Evolutionary conservation across 371 early-diverging fungal genomes (phyloP), one percentile per base, ranked within the genome.

Genomic region (Circinella minor): DNA sequence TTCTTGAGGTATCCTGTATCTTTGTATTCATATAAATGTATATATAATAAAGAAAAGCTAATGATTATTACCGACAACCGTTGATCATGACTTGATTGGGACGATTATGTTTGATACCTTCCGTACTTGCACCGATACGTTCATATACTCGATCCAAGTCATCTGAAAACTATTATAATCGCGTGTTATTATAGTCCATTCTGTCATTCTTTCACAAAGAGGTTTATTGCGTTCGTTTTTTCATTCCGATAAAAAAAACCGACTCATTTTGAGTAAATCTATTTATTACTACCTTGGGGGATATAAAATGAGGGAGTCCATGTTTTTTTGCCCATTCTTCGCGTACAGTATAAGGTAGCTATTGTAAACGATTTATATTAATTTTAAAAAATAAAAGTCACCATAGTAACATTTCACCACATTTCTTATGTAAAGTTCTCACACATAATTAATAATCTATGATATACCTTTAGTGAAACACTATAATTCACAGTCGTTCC

Each of bases 311-410:
- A 51, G 82, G 67, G 4, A 94, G 76, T 4, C 91, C 89, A 66
- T 80, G 70, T 46, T 83, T 82, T 14, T 57, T 57, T 9, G 90
- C 88, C 94, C 94, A 94, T 69, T 94, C 93, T 71, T 89, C 84
- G 17, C 93, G 89, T 83, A 71, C 75, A 83, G 68, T 88, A 74
- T 61, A 47, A 17, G 89, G 92, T 13, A 81, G 81, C 78, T 87
- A 71, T 17, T 51, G 51, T 5, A 17, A 37, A 90, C 18, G 60
- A 5, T 1, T 4, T 57, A 34, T 57, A 27, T 27, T 27, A 27
- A 27, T 27, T 27, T 27, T 1, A 27, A 27, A 27, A 27, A 27
- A 27, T 27, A 27, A 27, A 27, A 27, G 27, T 27, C 27, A 27
- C 27, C 27, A 27, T 27, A 27, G 27, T 27, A 27, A 27, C 27